Evolutionary conservation across 352 stramenopile genomes (phyloP).

Genomic region (Phytophthora cryptogea): DNA sequence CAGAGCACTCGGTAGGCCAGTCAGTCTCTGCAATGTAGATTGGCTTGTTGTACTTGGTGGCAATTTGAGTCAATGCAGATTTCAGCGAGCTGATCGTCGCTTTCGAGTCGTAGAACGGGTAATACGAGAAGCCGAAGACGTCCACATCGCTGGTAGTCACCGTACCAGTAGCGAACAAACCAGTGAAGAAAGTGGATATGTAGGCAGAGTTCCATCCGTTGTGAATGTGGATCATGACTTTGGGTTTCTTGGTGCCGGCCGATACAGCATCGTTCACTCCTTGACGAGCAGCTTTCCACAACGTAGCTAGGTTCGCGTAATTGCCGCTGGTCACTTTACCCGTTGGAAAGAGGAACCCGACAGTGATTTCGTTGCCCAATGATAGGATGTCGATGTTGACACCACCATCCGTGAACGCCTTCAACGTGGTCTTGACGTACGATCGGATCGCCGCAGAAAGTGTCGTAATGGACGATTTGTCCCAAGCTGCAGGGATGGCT

Average conservation of each 20-base stretch:
- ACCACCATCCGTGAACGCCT: conserved; percentile 33
- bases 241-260: conserved; percentile 28
- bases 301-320: conserved; percentile 26
- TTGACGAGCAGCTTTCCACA: conserved; percentile 35
- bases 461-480: conserved; percentile 22
- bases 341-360: conserved; percentile 34
- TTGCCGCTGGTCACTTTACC: conserved; percentile 31
- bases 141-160: conserved; percentile 40
- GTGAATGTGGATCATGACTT: conserved; percentile 46
- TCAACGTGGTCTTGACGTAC: conserved; percentile 29
- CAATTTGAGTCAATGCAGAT: conserved; percentile 30
- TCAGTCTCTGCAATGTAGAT: conserved; percentile 42
- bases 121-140: conserved; percentile 42
- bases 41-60: conserved; percentile 33
- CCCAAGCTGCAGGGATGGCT: conserved; percentile 25
- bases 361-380: conserved; percentile 41
- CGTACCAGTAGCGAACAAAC: conserved; percentile 29
- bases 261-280: conserved; percentile 34
- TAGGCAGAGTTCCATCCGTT: conserved; percentile 43
- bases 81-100: conserved; percentile 36
- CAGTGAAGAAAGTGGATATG: conserved; percentile 36
- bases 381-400: conserved; percentile 38
- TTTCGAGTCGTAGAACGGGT: conserved; percentile 36
- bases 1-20: conserved; percentile 33
- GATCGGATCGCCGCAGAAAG: conserved; percentile 7